A percentile compares a stretch with the other conserved stretches of the same genome.
Evolutionary conservation across 805 yeast genomes (phyloP).

Genomic region (Starmera dryadoides): DNA sequence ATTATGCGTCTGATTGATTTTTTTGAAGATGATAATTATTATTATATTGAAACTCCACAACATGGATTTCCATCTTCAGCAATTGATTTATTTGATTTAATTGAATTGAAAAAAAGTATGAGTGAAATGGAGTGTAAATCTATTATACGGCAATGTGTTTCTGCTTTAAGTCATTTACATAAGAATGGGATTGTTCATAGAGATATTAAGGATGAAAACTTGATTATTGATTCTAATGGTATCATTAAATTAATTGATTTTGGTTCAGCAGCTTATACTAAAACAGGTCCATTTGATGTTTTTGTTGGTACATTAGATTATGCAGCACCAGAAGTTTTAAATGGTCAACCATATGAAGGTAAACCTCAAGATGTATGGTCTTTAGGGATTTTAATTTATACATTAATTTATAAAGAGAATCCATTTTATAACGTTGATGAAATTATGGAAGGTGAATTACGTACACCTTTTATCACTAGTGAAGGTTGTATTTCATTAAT

Average conservation of each 20-base stretch:
- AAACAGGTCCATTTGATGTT: conserved; percentile 92
- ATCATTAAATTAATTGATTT: conserved; percentile 84
- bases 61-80: conserved; percentile 83
- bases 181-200: conserved; percentile 84
- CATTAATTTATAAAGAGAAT: conserved; percentile 86
- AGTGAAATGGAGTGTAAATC: conserved; percentile 69
- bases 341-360: conserved; percentile 86
- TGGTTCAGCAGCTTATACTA: conserved; percentile 88
- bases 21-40: conserved; percentile 85
- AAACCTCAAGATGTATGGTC: conserved; percentile 98
- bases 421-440: conserved; percentile 96
- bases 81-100: conserved; percentile 85
- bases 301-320: conserved; percentile 97
- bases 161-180: conserved; percentile 79
- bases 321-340: conserved; percentile 93
- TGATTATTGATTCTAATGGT: conserved; percentile 79
- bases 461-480: conserved; percentile 58
- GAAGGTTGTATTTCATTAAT: conserved; percentile 57
- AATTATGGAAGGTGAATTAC: conserved; percentile 82
- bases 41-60: conserved; percentile 86
- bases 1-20: conserved; percentile 81
- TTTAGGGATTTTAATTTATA: conserved; percentile 82
- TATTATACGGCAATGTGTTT: conserved; percentile 72
- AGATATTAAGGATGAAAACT: conserved; percentile 92
- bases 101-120: conserved; percentile 81